Percentiles rank a stretch among this genome's conserved stretches.
Conservation (phyloP, 1,139 yeast genomes). For the Wickerhamomyces sp. region DNA sequence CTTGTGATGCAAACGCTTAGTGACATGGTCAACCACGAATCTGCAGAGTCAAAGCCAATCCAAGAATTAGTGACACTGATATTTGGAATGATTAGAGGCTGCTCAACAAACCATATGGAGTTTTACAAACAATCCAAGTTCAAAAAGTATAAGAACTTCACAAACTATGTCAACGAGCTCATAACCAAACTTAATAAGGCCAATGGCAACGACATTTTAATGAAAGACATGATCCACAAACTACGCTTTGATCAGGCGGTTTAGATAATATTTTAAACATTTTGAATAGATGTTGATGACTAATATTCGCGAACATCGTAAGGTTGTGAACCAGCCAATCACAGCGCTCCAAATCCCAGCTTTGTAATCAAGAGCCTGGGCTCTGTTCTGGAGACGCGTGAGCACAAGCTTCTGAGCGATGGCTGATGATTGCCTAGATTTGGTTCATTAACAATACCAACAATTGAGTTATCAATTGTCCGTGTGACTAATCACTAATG, state of each 20-base stretch:
- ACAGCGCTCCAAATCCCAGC: background rate
- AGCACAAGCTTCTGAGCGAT: no score
- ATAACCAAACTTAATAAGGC: conserved; percentile 8
- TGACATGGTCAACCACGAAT: background rate
- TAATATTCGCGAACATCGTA: no score
- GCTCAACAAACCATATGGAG: conserved; percentile 17
- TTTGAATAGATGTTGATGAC: no score
- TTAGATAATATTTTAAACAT: background rate
- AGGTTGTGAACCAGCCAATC: conserved; percentile 7
- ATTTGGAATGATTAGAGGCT: conserved; percentile 18
- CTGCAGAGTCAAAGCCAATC: background rate
- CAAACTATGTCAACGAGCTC: conserved; percentile 19
- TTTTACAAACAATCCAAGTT: conserved; percentile 20
- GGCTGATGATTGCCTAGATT: no score
- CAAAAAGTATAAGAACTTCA: conserved; percentile 17
- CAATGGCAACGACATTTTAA: conserved; percentile 5
- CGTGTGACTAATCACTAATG: no score
- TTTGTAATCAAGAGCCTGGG: background rate
- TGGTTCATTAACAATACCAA: no score
- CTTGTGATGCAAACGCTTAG: conserved; percentile 26
- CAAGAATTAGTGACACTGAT: conserved; percentile 14
- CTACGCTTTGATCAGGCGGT: conserved; percentile 6
- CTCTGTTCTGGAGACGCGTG: no score
- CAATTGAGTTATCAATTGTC: no score
- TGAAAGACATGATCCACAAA: conserved; percentile 11